Conservation (phyloP, 371 early-diverging fungal genomes). For the Apophysomyces sp. region DNA sequence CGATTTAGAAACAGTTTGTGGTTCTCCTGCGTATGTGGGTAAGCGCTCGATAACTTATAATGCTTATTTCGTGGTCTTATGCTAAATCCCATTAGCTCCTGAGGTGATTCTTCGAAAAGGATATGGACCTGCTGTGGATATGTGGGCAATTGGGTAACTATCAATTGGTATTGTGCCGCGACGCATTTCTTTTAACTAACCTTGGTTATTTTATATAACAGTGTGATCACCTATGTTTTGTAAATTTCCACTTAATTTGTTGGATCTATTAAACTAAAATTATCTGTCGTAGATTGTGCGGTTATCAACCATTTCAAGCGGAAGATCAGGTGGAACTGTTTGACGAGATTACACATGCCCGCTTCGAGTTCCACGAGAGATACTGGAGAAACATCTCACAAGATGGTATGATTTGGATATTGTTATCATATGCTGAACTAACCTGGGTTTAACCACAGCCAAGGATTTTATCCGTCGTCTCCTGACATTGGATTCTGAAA, state of each 20-base stretch:
- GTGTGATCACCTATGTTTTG: slow-evolving; percentile 72
- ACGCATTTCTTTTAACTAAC: neutral
- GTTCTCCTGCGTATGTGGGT: slow-evolving; percentile 60
- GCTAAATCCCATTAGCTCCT: slow-evolving; percentile 63
- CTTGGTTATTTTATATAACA: slow-evolving; percentile 10
- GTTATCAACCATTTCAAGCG: slow-evolving; percentile 78
- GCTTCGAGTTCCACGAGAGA: slow-evolving; percentile 74
- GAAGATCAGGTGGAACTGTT: slow-evolving; percentile 62
- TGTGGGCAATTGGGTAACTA: slow-evolving; percentile 71
- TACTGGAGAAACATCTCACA: slow-evolving; percentile 81
- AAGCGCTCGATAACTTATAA: neutral
- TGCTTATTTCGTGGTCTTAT: neutral
- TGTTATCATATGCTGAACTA: neutral
- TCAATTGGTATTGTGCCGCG: neutral
- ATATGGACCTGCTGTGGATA: slow-evolving; percentile 80
- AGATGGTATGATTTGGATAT: slow-evolving; percentile 49
- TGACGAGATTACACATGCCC: slow-evolving; percentile 62
- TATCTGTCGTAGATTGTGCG: slow-evolving; percentile 50
- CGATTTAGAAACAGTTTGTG: slow-evolving; percentile 56
- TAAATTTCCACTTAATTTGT: slow-evolving; percentile 18
- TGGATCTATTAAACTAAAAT: neutral
- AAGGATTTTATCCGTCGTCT: slow-evolving; percentile 87
- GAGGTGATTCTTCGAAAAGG: slow-evolving; percentile 76
- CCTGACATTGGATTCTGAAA: slow-evolving; percentile 70
- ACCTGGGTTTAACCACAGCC: slow-evolving; percentile 45